Conservation (phyloP, 2,329 filamentous ascomycete genomes). For the Hypoxylon sp. region DNA sequence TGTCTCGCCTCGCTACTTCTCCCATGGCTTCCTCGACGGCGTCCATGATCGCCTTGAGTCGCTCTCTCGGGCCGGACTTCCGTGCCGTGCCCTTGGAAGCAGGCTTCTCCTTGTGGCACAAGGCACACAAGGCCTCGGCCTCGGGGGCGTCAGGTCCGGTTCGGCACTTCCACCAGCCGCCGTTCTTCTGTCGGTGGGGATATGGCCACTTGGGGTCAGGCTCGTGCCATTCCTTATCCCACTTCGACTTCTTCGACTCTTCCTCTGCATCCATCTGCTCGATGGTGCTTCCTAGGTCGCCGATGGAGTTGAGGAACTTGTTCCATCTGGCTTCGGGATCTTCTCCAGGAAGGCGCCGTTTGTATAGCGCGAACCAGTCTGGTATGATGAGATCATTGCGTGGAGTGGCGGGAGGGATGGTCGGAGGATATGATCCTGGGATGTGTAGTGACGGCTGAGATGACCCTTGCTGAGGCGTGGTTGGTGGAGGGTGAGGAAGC, state of each 20-base stretch:
- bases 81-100: not conserved
- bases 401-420: not conserved
- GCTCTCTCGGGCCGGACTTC: not conserved
- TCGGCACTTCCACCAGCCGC: conserved; percentile 49
- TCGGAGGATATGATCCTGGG: not conserved
- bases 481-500: not conserved
- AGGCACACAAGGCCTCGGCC: conserved; percentile 23
- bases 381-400: conserved; percentile 26
- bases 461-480: not conserved
- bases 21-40: conserved; percentile 39
- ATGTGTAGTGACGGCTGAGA: not conserved
- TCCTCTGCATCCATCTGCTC: conserved; percentile 9
- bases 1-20: conserved; percentile 37
- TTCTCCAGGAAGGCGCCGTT: conserved; percentile 30
- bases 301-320: conserved; percentile 38
- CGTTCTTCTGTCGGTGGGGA: conserved; percentile 29
- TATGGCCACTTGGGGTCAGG: conserved; percentile 43
- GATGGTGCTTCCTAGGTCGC: conserved; percentile 29
- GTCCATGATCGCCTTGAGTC: conserved; percentile 32
- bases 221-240: conserved; percentile 47
- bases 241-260: conserved; percentile 18
- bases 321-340: conserved; percentile 31
- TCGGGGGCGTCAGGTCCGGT: conserved; percentile 24
- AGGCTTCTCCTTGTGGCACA: conserved; percentile 16
- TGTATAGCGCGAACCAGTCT: conserved; percentile 45